Conservation (phyloP, 768 basidiomycete genomes). For the Tulasnella sp. region DNA sequence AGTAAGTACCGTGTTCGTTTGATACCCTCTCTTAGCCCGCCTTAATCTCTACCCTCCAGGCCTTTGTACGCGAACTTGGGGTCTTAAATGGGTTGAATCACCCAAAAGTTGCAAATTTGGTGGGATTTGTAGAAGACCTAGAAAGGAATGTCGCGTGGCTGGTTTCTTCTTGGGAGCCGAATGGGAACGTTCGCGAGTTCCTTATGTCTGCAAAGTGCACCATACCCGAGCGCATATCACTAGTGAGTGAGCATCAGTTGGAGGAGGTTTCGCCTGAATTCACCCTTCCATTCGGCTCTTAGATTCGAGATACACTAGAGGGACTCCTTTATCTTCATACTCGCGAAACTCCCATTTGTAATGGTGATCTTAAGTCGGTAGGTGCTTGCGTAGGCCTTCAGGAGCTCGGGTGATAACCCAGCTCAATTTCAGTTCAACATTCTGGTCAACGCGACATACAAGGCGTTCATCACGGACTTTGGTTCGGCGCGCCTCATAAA, state of each 20-base stretch:
- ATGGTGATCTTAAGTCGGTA: slow-evolving; percentile 5
- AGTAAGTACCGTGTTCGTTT: background rate
- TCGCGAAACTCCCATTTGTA: background rate
- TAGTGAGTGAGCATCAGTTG: background rate
- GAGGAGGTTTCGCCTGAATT: background rate
- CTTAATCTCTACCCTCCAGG: background rate
- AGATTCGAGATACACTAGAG: background rate
- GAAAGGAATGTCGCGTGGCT: background rate
- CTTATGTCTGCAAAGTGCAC: background rate
- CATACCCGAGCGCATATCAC: slow-evolving; percentile 1
- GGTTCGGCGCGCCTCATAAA: background rate
- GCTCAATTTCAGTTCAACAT: background rate
- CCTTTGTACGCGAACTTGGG: background rate
- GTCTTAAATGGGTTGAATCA: background rate
- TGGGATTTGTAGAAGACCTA: slow-evolving; percentile 8
- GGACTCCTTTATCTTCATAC: background rate
- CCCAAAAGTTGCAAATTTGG: background rate
- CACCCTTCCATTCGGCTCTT: background rate
- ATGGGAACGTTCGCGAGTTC: background rate
- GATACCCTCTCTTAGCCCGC: background rate
- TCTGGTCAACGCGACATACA: background rate
- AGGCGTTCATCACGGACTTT: background rate
- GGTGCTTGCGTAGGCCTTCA: background rate
- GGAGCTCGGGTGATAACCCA: background rate
- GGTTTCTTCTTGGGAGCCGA: slow-evolving; percentile 4